Evolutionary conservation across 495 filamentous ascomycete species (phyloP).

Genomic region (Podospora bellae-mahoneyi): DNA sequence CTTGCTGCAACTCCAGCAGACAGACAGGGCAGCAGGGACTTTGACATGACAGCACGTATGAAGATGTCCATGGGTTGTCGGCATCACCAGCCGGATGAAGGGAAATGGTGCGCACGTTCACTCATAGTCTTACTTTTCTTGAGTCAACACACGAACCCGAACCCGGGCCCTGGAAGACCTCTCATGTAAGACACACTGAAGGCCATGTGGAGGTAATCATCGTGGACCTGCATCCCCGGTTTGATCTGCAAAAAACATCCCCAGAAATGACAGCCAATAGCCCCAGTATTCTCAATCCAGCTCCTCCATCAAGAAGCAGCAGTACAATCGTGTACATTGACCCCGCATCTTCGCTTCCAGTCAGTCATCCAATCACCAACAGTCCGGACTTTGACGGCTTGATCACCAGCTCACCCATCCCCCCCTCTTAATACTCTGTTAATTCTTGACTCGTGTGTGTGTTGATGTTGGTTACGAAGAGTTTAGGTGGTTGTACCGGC

Average conservation of each 20-base stretch:
- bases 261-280: background rate
- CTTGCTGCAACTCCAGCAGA: background rate
- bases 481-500: conserved; percentile 1
- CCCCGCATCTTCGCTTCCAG: background rate
- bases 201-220: background rate
- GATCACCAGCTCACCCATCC: conserved; percentile 4
- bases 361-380: background rate
- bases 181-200: background rate
- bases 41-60: background rate
- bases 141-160: background rate
- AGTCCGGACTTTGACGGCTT: background rate
- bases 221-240: background rate
- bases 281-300: background rate
- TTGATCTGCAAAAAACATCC: background rate
- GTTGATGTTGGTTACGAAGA: conserved; percentile 1
- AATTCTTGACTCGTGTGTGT: background rate
- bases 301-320: background rate
- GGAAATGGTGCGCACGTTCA: background rate
- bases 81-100: conserved; percentile 7
- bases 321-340: background rate
- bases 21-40: background rate
- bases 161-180: background rate
- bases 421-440: background rate
- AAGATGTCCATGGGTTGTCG: background rate
- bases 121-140: background rate